These are phyloP conservation scores for Pseudogymnoascus sp. DNA, from an alignment of 2,329 filamentous ascomycete genomes.

Conservation along the genomic window DNA sequence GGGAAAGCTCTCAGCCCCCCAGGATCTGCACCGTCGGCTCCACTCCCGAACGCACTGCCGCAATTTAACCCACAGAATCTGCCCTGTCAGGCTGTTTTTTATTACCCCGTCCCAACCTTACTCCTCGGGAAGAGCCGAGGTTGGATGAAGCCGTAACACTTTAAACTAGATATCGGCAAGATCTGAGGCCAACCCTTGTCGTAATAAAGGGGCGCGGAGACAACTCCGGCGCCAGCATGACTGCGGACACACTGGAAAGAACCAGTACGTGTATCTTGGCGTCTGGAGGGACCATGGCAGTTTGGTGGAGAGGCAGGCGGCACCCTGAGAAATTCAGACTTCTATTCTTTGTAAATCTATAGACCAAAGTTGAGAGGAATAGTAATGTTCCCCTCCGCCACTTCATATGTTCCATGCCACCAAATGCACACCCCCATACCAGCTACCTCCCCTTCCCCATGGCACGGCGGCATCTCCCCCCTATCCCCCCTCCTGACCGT, in stretches of 20 bases:
- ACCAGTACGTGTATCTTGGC: not conserved
- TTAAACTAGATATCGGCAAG: not conserved
- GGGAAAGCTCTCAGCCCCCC: not conserved
- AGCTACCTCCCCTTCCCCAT: not conserved
- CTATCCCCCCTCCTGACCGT: not conserved
- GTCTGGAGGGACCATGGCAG: not conserved
- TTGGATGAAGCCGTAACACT: not conserved
- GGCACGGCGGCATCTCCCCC: too few species aligned
- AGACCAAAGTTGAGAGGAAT: not conserved
- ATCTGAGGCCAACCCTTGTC: not conserved
- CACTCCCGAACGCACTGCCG: not conserved
- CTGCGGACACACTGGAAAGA: not conserved
- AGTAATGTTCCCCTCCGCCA: not conserved
- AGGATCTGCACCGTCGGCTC: not conserved
- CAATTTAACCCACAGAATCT: not conserved
- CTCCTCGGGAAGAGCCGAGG: not conserved
- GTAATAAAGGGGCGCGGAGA: not conserved
- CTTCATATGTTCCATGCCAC: not conserved
- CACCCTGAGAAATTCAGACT: not conserved
- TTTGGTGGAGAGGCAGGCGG: not conserved
- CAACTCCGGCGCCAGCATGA: not conserved
- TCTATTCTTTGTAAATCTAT: not conserved
- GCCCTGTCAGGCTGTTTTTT: not conserved
- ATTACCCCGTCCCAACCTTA: not conserved
- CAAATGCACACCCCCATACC: not conserved